phyloP scores from a whole-genome alignment of 176 grass and related monocot species.

The Carex littledalei region DNA sequence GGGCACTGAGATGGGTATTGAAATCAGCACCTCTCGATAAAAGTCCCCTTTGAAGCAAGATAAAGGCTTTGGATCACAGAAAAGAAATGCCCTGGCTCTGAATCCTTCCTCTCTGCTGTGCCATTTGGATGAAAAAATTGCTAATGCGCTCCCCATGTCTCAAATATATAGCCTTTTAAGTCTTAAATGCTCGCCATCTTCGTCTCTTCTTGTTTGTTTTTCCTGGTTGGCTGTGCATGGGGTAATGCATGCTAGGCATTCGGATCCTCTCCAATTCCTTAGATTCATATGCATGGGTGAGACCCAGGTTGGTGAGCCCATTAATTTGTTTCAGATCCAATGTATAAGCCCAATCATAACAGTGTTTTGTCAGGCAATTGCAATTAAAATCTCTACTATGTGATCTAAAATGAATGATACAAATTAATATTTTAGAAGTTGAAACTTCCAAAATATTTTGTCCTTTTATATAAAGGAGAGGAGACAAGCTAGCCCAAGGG shows the following conservation, averaged over 20 bases:
- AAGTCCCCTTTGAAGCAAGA: too few species aligned
- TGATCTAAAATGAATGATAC: background rate
- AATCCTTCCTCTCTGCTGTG: conserved; percentile 8
- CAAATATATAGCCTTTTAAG: background rate
- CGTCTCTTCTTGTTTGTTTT: conserved; percentile 15
- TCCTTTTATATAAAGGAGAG: background rate
- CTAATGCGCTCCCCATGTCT: background rate
- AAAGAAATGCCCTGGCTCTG: background rate
- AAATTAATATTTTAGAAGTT: background rate
- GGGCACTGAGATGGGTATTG: too few species aligned
- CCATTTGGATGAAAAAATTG: conserved; percentile 12
- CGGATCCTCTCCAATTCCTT: background rate
- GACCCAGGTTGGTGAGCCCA: background rate
- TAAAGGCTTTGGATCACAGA: too few species aligned
- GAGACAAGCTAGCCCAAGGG: background rate
- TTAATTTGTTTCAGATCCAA: background rate
- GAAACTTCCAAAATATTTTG: background rate
- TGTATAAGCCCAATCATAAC: background rate
- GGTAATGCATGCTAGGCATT: background rate
- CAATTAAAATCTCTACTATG: background rate
- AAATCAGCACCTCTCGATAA: too few species aligned
- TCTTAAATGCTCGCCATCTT: background rate
- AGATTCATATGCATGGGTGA: background rate
- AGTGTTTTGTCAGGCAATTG: background rate
- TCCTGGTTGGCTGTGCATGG: background rate